Conservation (phyloP, 1,284 basidiomycete species). For the Garcileccinum viscosum region DNA sequence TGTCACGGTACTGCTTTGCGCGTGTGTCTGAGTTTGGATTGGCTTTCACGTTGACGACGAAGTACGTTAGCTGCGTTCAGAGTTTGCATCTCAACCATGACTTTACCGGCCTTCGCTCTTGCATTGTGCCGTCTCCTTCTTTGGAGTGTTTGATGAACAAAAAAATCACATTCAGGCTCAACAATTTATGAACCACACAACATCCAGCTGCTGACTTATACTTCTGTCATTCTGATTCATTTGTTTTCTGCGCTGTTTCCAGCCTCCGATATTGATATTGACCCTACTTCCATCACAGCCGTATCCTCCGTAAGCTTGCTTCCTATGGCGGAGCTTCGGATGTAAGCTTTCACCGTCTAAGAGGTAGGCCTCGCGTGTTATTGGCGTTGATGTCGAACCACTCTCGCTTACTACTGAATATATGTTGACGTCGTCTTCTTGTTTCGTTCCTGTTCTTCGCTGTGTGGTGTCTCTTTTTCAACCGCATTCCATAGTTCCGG, state of each 20-base stretch:
- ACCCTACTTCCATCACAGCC: slow-evolving; percentile 7
- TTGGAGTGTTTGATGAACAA: slow-evolving; percentile 67
- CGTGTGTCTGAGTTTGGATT: too few species aligned
- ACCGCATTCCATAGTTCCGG: background rate
- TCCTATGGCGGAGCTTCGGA: background rate
- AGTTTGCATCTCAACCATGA: too few species aligned
- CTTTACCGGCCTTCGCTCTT: too few species aligned
- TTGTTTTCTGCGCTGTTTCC: background rate
- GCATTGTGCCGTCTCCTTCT: too few species aligned
- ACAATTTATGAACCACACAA: slow-evolving; percentile 60
- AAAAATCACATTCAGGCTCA: slow-evolving; percentile 75
- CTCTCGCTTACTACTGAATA: background rate
- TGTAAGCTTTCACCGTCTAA: background rate
- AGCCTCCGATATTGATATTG: background rate
- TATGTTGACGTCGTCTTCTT: too few species aligned
- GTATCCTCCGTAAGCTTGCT: too few species aligned
- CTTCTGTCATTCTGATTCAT: slow-evolving; percentile 70
- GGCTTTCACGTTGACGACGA: too few species aligned
- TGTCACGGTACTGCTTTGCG: too few species aligned
- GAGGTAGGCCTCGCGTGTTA: background rate
- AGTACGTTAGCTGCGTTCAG: too few species aligned
- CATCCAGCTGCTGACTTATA: slow-evolving; percentile 57
- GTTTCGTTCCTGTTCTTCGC: background rate
- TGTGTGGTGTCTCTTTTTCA: background rate
- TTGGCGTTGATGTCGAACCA: background rate